Evolutionary conservation across 345 rosid genomes (phyloP), one percentile per base, ranked within the genome.

Genomic region (Nephelium lappaceum): DNA sequence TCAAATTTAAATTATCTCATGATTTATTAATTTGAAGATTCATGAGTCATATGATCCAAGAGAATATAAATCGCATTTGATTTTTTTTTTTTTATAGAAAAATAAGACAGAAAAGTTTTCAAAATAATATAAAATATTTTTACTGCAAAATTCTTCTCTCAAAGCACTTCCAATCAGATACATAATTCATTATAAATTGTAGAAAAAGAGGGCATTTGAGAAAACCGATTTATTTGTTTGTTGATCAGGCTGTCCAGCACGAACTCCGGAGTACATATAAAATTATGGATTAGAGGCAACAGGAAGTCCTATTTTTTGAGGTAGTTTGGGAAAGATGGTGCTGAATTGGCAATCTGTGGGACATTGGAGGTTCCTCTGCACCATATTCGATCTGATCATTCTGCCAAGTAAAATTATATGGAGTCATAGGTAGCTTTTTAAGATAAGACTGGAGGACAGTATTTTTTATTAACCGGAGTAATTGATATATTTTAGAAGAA

Each of bases 301-400:
- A 21, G 87, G 86, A 57, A 77, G 43, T 3, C 80, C 81, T 9
- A 15, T 79, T 78, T 75, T 83, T 62, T 62, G 82, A 24, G 0
- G 67, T 78, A 2, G 75, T 71, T 77, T 80, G 91, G 39, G 81
- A 76, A 49, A 85, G 87, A 53, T 82, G 86, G 39, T 83, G 91
- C 78, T 88, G 91, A 80, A 82, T 43, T 16, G 87, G 83, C 38
- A 79, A 82, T 79, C 86, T 76, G 19, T 90, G 91, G 38, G 90
- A 88, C 71, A 81, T 71, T 2, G 93, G 75, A 8, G 89, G 74
- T 55, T 93, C 98, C 64, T 92, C 97, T 67, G 84, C 84, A 43
- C 90, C 85, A 80, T 79, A 82, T 53, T 93, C 98, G 39, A 95
- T 84, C 75, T n/a, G n/a, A n/a, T 91, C 98, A 78, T 91, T 92